Base-by-base conservation (phyloP, 495 filamentous ascomycete species). In the Hyaloscypha variabilis region DNA sequence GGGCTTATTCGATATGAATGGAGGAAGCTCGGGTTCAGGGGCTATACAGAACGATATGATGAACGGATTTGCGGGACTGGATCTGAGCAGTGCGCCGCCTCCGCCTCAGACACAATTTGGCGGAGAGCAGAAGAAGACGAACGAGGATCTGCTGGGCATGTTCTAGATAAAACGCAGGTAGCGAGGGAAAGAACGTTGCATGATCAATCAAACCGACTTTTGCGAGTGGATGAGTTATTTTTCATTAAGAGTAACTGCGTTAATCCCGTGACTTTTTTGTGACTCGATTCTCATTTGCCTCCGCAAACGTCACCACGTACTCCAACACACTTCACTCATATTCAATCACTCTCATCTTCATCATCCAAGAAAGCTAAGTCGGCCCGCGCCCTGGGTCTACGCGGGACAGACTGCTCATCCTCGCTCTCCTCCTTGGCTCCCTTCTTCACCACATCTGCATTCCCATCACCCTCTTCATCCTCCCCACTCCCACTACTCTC, bases 131-230 rank as follows among this genome's bases (percentile, higher is more conserved):
- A 88, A 88, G 75, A 90, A 89, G 72, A 87, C 87, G 49, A 95
- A 90, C 73, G 92, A 97, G 69, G 95, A 99, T 78, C 83, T 99
- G 62, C 75, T 99, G 76, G 92, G 91, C 24, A 79, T 99, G 74
- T 96, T 97, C 77, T 97, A 87, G 69, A 61, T 66, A 14, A 19
- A 46, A 17, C 19, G 39, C 39, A 46, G 39, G 6, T 17, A 11
- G 39, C 6, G 39, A 34, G 31, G 39, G 19, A 14, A 17, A 19
- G 1, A 46, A 17, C 39, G 14, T 46, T 46, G 39, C 39, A 46
- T 46, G 3, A 17, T 46, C 39, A 46, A 46, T 46, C 31, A 13
- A 34, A 34, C 31, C 13, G 31, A 34, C 6, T n/a, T n/a, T n/a
- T n/a, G 31, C 13, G 31, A 8, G 31, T 8, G 6, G 2, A 34